Percentiles rank a stretch among this genome's conserved stretches.
phyloP scores from a whole-genome alignment of 495 filamentous ascomycete genomes.

The Penicillium angulare region DNA sequence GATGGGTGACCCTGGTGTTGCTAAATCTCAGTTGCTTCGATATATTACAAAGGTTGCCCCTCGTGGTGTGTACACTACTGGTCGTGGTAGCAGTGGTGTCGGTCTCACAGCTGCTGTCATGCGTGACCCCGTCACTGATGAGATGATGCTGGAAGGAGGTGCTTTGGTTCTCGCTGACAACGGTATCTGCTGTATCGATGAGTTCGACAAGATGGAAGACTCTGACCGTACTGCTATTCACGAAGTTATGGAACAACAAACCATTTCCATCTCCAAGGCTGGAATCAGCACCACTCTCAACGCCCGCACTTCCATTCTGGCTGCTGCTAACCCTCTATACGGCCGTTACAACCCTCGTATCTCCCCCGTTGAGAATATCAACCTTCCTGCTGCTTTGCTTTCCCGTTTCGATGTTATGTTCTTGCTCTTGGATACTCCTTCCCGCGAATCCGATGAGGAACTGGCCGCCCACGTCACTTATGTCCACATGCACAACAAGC shows the following conservation, averaged over 20 bases:
- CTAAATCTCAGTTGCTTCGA: constrained; percentile 95
- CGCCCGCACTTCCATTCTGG: constrained; percentile 94
- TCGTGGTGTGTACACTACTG: constrained; percentile 95
- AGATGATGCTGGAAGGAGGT: constrained; percentile 98
- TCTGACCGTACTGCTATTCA: constrained; percentile 94
- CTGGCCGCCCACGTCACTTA: constrained; percentile 94
- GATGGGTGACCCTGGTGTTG: constrained; percentile 99
- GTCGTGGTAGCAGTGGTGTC: constrained; percentile 92
- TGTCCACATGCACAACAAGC: constrained; percentile 95
- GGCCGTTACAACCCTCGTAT: constrained; percentile 97
- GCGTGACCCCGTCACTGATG: constrained; percentile 96
- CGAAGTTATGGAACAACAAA: constrained; percentile 99
- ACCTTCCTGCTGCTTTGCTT: constrained; percentile 90
- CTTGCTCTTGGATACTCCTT: constrained; percentile 90
- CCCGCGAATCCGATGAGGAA: constrained; percentile 83
- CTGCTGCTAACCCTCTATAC: constrained; percentile 95
- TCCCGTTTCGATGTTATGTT: constrained; percentile 98
- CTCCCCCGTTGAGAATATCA: constrained; percentile 97
- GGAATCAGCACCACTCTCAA: constrained; percentile 96
- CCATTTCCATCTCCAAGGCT: constrained; percentile 97
- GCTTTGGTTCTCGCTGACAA: constrained; percentile 95
- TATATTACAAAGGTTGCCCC: constrained; percentile 98
- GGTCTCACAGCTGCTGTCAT: constrained; percentile 98
- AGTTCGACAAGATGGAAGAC: constrained; percentile 99
- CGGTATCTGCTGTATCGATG: constrained; percentile 98